A percentile compares a stretch with the other conserved stretches of the same genome.
Evolutionary conservation across 2,329 filamentous ascomycete genomes (phyloP).

Genomic region (Trichophaea hybrida): DNA sequence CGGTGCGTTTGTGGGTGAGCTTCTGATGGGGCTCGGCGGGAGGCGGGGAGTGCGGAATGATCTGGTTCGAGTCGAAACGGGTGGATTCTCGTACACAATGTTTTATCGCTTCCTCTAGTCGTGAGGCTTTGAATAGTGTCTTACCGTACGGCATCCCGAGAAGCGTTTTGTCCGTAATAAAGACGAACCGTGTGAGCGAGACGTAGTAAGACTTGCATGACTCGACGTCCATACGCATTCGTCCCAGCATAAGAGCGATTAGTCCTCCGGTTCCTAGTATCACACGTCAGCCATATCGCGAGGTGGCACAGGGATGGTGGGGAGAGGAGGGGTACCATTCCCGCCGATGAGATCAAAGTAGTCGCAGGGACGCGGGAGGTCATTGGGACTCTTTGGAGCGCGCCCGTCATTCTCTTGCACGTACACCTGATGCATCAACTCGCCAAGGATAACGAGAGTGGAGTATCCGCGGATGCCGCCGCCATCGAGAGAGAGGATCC

Average conservation of each 20-base stretch:
- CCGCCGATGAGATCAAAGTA: conserved; percentile 96
- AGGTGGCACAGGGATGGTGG: not conserved
- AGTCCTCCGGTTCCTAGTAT: conserved; percentile 57
- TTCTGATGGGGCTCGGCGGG: not conserved
- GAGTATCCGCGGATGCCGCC: conserved; percentile 95
- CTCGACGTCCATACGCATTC: conserved; percentile 79
- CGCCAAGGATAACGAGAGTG: conserved; percentile 94
- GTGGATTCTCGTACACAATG: conserved; percentile 60
- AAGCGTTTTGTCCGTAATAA: conserved; percentile 96
- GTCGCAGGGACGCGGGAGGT: conserved; percentile 94
- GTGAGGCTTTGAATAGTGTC: conserved; percentile 92
- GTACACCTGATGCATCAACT: conserved; percentile 93
- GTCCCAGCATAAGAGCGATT: conserved; percentile 92
- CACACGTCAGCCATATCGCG: not conserved
- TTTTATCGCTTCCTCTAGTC: conserved; percentile 82
- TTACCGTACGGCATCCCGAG: conserved; percentile 78
- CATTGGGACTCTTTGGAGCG: conserved; percentile 63
- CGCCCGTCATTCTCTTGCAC: conserved; percentile 73
- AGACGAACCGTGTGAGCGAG: conserved; percentile 83
- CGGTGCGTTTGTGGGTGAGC: conserved; percentile 1
- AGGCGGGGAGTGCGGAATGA: conserved; percentile 17
- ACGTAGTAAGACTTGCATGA: conserved; percentile 97
- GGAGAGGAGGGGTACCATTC: conserved; percentile 43
- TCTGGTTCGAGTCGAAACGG: conserved; percentile 28
- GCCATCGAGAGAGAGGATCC: conserved; percentile 87